Evolutionary conservation across 108 stramenopile genomes (phyloP).

Genomic region (Nitzschia inconspicua): DNA sequence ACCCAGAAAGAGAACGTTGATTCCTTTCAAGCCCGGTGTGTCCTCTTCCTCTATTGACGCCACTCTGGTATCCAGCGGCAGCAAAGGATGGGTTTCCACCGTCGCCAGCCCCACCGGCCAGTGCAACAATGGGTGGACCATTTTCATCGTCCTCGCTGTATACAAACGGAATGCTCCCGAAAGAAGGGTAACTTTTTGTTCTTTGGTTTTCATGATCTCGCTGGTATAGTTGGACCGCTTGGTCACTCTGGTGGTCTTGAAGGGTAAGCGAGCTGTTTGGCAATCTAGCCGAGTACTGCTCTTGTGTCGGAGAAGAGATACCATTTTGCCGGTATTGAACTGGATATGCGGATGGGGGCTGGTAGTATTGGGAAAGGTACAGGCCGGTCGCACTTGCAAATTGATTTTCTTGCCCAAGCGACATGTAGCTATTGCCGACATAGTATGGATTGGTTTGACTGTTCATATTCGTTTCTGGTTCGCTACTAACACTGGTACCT

Average conservation of each 20-base stretch:
- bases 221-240: not conserved
- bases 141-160: constrained; percentile 37
- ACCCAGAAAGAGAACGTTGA: too few relatives aligned
- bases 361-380: too few relatives aligned
- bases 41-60: constrained; percentile 4
- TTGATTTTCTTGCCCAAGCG: too few relatives aligned
- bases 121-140: not conserved
- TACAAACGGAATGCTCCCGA: constrained; percentile 6
- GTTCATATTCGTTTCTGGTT: constrained; percentile 4
- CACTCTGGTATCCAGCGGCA: not conserved
- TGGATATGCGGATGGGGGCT: too few relatives aligned
- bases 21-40: not conserved
- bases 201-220: not conserved
- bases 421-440: too few relatives aligned
- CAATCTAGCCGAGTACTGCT: too few relatives aligned
- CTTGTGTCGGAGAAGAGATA: too few relatives aligned
- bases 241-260: too few relatives aligned
- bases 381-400: too few relatives aligned
- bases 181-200: not conserved
- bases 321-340: too few relatives aligned
- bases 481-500: constrained; percentile 8
- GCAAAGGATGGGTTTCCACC: not conserved
- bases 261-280: too few relatives aligned
- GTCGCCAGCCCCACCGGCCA: not conserved
- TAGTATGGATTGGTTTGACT: too few relatives aligned